Evolutionary conservation across 306 rosid species (phyloP).

Genomic region (Inga oerstediana): DNA sequence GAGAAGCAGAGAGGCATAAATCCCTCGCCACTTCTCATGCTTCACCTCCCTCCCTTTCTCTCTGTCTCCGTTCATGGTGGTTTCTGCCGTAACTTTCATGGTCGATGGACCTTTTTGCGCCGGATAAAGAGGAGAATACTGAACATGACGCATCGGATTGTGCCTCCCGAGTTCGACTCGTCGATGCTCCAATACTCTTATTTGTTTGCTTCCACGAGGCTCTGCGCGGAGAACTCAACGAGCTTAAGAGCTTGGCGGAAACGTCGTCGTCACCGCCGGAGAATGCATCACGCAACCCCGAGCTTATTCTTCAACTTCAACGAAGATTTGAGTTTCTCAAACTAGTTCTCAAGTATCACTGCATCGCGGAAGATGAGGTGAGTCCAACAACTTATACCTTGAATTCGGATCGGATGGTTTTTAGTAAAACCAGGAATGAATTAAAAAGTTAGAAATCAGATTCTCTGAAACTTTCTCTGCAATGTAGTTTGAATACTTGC

Average conservation of each 20-base stretch:
- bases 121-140: conserved; percentile 29
- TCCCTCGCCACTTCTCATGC: conserved; percentile 30
- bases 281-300: conserved; percentile 26
- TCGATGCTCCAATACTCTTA: conserved; percentile 65
- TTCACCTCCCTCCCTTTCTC: conserved; percentile 35
- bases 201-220: conserved; percentile 78
- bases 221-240: conserved; percentile 63
- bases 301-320: conserved; percentile 48
- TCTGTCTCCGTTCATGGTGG: conserved; percentile 61
- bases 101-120: conserved; percentile 58
- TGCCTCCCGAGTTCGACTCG: conserved; percentile 33
- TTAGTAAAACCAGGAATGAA: conserved; percentile 7
- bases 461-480: neutral
- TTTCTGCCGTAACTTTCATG: conserved; percentile 29
- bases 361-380: conserved; percentile 89
- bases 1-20: conserved; percentile 37
- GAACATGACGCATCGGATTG: conserved; percentile 33
- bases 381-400: neutral
- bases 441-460: neutral
- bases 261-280: conserved; percentile 55
- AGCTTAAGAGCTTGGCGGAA: conserved; percentile 47
- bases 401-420: conserved; percentile 12
- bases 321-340: conserved; percentile 71
- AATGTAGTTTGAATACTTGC: neutral
- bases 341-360: conserved; percentile 68